Evolutionary conservation across 768 basidiomycete genomes (phyloP).

Genomic region (Pholiota conissans): DNA sequence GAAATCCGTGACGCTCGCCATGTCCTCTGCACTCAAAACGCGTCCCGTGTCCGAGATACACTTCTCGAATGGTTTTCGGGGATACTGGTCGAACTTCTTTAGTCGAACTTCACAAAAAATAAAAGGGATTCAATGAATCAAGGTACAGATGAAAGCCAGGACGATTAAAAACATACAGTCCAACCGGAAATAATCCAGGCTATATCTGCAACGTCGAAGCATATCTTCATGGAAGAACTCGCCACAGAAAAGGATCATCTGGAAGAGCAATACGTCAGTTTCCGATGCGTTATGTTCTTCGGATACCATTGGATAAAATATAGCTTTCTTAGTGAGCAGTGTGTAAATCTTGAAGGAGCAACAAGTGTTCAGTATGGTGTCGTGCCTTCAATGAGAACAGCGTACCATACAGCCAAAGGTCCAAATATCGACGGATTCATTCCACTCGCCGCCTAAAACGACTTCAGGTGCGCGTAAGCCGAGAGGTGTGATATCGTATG

Average conservation of each 20-base stretch:
- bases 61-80: slow-evolving; percentile 6
- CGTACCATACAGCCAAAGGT: slow-evolving; percentile 25
- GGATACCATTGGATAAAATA: too few species aligned
- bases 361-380: neutral
- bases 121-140: too few species aligned
- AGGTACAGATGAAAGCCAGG: too few species aligned
- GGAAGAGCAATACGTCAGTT: slow-evolving; percentile 11
- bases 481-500: neutral
- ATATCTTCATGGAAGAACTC: slow-evolving; percentile 10
- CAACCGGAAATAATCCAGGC: neutral
- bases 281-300: slow-evolving; percentile 8
- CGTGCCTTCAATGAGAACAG: neutral
- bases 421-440: slow-evolving; percentile 28
- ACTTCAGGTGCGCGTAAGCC: slow-evolving; percentile 14
- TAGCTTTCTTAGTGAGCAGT: too few species aligned
- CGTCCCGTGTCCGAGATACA: slow-evolving; percentile 1
- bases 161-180: too few species aligned
- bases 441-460: slow-evolving; percentile 22
- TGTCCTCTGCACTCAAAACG: neutral
- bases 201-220: slow-evolving; percentile 5
- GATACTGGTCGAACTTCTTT: neutral
- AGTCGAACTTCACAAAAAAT: neutral
- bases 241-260: slow-evolving; percentile 13
- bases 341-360: too few species aligned
- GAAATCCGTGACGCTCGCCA: slow-evolving; percentile 7